Evolutionary conservation across 139 green algal genomes (phyloP), one percentile per base, ranked within the genome.

Genomic region (Chlorella vulgaris): DNA sequence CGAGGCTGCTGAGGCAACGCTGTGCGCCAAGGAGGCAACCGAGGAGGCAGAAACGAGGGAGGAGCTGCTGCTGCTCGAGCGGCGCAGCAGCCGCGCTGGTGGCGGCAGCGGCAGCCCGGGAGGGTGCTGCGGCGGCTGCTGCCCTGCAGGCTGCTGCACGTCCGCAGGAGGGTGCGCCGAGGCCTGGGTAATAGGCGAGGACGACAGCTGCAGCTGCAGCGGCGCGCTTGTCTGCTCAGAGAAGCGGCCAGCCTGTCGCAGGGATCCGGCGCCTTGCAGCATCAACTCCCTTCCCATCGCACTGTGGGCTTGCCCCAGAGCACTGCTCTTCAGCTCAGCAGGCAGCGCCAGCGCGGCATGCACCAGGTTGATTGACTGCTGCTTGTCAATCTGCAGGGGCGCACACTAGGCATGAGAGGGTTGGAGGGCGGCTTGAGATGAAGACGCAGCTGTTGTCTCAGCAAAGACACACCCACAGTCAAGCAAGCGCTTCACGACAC

Each of bases 241-340:
- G 55, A 65, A 65, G 22, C 55, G 55, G 22, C 55, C 55, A 15
- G n/a, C 18, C 55, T 65, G 55, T 28, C 55, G 55, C 18, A n/a
- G n/a, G 55, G 55, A 29, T 5, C 5, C 5, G 15, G 55, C 55
- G 15, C 36, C 65, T 19, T 71, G 65, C 31, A 40, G 65, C 33
- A 19, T 19, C 35, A 28, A 13, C 7, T 28, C 51, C n/a, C 73
- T 43, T 33, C 26, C 26, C 1, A 19, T 50, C 31, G 22, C 42
- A 61, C 35, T 71, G 47, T 76, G 58, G 18, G 74, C 74, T 63
- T 86, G 82, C 63, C 68, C 43, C 47, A 86, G 74, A n/a, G 78
- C 75, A n/a, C 38, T 88, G 1, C 58, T 47, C 13, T 21, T 82
- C 19, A 87, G 38, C 8, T 35, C 40, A 35, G 66, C n/a, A 40